Percentiles rank a stretch among this genome's conserved stretches.
phyloP scores from a whole-genome alignment of 2,329 filamentous ascomycete genomes.

The Achaetomium macrosporum region DNA sequence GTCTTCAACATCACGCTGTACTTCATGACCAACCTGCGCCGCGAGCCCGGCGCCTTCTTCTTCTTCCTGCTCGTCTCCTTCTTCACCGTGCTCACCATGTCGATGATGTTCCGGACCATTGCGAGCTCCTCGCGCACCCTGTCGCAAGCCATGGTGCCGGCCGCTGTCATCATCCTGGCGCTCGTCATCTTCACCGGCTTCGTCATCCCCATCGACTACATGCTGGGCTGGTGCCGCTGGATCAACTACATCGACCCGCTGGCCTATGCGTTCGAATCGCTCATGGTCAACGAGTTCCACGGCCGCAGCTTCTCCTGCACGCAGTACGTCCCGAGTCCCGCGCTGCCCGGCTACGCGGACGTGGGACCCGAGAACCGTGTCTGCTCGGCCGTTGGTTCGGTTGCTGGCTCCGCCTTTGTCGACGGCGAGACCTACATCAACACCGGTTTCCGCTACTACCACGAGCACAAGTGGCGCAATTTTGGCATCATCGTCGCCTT shows the following conservation, averaged over 20 bases:
- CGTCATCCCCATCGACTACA: conserved; percentile 59
- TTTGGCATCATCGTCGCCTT: conserved; percentile 64
- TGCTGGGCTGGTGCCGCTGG: conserved; percentile 78
- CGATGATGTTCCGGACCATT: conserved; percentile 79
- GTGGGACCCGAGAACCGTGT: conserved; percentile 38
- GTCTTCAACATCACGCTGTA: conserved; percentile 77
- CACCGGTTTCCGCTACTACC: conserved; percentile 50
- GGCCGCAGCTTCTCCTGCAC: conserved; percentile 52
- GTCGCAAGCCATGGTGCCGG: conserved; percentile 57
- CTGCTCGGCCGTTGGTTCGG: conserved; percentile 55
- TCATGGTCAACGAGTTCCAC: conserved; percentile 58
- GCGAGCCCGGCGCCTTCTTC: conserved; percentile 73
- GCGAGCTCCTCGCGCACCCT: conserved; percentile 68
- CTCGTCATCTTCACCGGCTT: conserved; percentile 69
- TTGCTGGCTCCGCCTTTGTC: conserved; percentile 46
- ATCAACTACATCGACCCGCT: conserved; percentile 76
- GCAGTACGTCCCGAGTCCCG: conserved; percentile 38
- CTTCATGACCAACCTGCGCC: conserved; percentile 78
- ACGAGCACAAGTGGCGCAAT: conserved; percentile 62
- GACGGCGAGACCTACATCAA: conserved; percentile 53
- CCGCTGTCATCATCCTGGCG: conserved; percentile 56
- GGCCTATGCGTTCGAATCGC: conserved; percentile 63
- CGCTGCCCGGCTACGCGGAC: conserved; percentile 33
- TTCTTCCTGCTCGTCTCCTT: conserved; percentile 77
- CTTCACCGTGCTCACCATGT: conserved; percentile 68